These are phyloP conservation scores for Kandelia obovata DNA, from an alignment of 345 rosid genomes.

Conservation along the genomic window DNA sequence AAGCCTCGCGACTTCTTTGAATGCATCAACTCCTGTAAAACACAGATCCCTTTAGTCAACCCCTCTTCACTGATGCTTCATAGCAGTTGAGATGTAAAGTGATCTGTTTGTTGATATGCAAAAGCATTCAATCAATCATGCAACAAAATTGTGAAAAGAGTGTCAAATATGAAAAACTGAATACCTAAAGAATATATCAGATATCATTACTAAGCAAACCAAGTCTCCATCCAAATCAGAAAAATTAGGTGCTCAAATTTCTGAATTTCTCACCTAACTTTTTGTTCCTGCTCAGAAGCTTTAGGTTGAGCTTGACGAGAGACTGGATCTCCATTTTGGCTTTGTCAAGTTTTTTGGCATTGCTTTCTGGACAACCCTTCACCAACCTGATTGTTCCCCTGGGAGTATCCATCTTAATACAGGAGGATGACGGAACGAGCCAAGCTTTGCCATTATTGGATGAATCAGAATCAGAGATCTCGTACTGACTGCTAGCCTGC, in stretches of 20 bases:
- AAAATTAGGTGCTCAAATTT: neutral
- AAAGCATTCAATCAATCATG: neutral
- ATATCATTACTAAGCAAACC: too few species aligned
- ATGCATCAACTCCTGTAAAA: constrained; percentile 37
- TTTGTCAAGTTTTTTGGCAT: constrained; percentile 18
- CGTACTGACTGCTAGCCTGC: constrained; percentile 6
- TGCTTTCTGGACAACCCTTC: constrained; percentile 12
- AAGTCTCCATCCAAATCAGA: neutral
- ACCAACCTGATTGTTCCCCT: constrained; percentile 5
- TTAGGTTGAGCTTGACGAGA: constrained; percentile 57
- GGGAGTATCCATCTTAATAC: neutral
- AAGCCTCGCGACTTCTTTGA: constrained; percentile 49
- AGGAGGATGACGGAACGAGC: constrained; percentile 1
- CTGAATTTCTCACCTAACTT: constrained; percentile 35
- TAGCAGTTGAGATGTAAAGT: neutral
- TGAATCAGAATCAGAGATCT: constrained; percentile 14
- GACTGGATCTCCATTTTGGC: constrained; percentile 51
- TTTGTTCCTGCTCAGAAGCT: constrained; percentile 40
- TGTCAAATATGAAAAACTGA: too few species aligned
- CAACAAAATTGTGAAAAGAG: neutral
- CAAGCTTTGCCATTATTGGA: constrained; percentile 6
- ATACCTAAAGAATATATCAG: too few species aligned
- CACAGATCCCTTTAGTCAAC: neutral
- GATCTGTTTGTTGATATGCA: neutral
- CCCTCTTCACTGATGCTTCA: neutral